Conservation (phyloP, 2,329 filamentous ascomycete species). For the Thyridium curvatum region DNA sequence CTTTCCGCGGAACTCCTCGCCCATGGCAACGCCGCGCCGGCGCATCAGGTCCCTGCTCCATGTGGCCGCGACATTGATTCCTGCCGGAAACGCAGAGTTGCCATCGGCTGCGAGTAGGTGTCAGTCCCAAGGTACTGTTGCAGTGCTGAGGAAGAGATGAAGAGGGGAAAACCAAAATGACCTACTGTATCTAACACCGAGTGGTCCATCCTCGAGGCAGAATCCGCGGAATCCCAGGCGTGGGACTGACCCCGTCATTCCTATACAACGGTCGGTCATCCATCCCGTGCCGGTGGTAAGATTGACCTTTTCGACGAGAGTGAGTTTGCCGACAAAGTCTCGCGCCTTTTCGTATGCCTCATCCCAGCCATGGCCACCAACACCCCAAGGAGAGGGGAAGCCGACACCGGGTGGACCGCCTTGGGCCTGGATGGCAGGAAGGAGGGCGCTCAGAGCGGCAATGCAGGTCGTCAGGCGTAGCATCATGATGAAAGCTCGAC, state of each 20-base stretch:
- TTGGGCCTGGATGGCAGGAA: too few species aligned
- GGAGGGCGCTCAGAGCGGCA: too few species aligned
- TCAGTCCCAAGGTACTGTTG: too few species aligned
- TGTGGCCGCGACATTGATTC: slow-evolving; percentile 64
- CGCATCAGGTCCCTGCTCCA: slow-evolving; percentile 65
- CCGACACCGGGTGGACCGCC: background rate
- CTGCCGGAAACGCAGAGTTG: slow-evolving; percentile 64
- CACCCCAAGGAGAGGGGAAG: slow-evolving; percentile 11
- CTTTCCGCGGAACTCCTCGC: slow-evolving; percentile 64
- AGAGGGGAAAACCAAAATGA: too few species aligned
- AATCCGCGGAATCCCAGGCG: slow-evolving; percentile 51
- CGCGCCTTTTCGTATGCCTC: slow-evolving; percentile 58
- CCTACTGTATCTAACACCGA: slow-evolving; percentile 54
- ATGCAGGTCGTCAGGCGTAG: too few species aligned
- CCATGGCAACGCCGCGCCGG: slow-evolving; percentile 62
- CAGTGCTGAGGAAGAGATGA: too few species aligned
- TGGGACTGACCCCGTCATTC: slow-evolving; percentile 38
- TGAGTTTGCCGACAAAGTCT: slow-evolving; percentile 61
- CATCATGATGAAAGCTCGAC: too few species aligned
- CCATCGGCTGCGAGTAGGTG: slow-evolving; percentile 40
- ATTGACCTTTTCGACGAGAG: slow-evolving; percentile 69
- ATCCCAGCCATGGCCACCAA: slow-evolving; percentile 37
- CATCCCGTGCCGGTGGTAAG: slow-evolving; percentile 66
- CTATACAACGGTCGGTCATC: slow-evolving; percentile 26
- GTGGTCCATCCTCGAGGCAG: slow-evolving; percentile 66